A percentile compares a stretch with the other conserved stretches of the same genome.
Evolutionary conservation across 2,329 filamentous ascomycete species (phyloP).

Genomic region (Phoma sp.): DNA sequence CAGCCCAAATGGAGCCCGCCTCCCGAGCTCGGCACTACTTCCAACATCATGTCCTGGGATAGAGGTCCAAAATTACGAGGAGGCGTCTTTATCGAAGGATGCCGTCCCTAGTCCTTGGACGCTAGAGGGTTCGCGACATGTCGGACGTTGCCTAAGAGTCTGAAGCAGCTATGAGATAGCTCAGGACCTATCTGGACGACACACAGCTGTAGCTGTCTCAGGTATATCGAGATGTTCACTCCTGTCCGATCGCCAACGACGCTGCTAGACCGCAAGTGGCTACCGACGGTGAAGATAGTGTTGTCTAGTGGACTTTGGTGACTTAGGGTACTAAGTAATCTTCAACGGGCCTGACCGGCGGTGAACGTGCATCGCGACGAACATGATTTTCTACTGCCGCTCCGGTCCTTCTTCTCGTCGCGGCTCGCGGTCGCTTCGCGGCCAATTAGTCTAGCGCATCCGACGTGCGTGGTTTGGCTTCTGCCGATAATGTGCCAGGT

Average conservation of each 20-base stretch:
- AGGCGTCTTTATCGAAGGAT: constrained; percentile 7
- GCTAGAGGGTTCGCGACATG: constrained; percentile 1
- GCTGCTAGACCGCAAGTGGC: constrained; percentile 20
- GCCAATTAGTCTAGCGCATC: constrained; percentile 29
- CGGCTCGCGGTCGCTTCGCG: constrained; percentile 29
- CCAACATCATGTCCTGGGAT: constrained; percentile 2
- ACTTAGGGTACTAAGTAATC: too few species aligned
- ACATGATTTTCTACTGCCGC: constrained; percentile 18
- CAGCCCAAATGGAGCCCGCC: constrained; percentile 2
- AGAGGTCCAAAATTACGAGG: constrained; percentile 4
- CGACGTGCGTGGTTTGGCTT: constrained; percentile 22
- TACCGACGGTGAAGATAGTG: constrained; percentile 20
- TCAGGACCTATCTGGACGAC: constrained; percentile 17
- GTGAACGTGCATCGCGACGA: constrained; percentile 18
- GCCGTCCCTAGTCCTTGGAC: neutral
- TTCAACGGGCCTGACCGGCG: constrained; percentile 1
- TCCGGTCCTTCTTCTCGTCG: constrained; percentile 22
- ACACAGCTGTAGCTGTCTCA: constrained; percentile 30
- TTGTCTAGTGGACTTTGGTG: constrained; percentile 15
- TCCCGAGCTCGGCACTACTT: constrained; percentile 5
- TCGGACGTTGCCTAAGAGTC: neutral
- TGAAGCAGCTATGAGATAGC: constrained; percentile 22
- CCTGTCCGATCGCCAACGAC: constrained; percentile 19
- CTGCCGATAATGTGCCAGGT: constrained; percentile 23
- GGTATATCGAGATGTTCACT: constrained; percentile 21